Evolutionary conservation across 768 basidiomycete species (phyloP), one percentile per base, ranked within the genome.

Genomic region (Mycena amicta): DNA sequence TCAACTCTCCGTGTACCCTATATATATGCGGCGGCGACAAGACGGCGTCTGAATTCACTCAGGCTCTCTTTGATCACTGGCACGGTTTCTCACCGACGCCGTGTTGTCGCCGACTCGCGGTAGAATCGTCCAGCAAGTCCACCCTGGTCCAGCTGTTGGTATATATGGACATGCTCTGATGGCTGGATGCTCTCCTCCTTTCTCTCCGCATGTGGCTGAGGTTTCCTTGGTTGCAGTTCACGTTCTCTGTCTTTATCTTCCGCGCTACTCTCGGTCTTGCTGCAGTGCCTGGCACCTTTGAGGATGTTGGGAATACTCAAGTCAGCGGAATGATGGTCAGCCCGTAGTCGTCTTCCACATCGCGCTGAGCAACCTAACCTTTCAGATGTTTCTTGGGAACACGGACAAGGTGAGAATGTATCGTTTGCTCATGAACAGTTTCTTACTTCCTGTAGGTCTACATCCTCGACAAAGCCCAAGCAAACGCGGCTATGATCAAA

Each of bases 401-500:
- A 37, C 33, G 8, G 33, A 37, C 33, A 37, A 37, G 33, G 18
- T 37, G 8, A 8, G 18, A 8, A 37, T 37, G 33, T 37, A 37
- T 37, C 8, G 8, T 18, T 18, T 18, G 33, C 8, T 37, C 33
- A 18, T 37, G 8, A 18, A 8, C 8, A 8, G 33, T 18, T 37
- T 37, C 33, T 37, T 37, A 18, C 8, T 8, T 37, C 18, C 8
- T 37, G 33, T 18, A 84, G 66, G 83, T 29, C 41, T 92, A 91
- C 74, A 87, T 92, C 37, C 74, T 92, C 11, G 90, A 93, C 76
- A 93, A 93, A 77, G 80, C 83, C 0, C 88, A 91, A 68, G 83
- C 81, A n/a, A 91, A 91, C 66, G 74, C 77, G 1, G 76, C 78
- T 2, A 68, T 74, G 56, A 80, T 90, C 56, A 75, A 79, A 49